Evolutionary conservation across 257 asterid genomes (phyloP).

Genomic region (Solanum tarapatanum): DNA sequence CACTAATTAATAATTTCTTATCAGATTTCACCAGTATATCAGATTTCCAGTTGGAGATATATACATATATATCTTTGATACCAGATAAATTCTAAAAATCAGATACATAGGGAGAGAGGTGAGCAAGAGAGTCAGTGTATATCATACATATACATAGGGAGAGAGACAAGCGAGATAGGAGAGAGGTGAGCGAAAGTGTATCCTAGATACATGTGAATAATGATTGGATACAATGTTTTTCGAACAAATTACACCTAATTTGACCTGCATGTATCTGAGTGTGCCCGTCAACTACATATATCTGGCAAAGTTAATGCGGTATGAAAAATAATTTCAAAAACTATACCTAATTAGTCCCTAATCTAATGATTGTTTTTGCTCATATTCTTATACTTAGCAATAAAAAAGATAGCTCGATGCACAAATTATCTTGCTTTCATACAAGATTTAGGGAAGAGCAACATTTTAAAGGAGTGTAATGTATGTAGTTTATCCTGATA

Average conservation of each 20-base stretch:
- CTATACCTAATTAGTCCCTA: background rate
- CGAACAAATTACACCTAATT: background rate
- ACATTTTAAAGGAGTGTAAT: background rate
- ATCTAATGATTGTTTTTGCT: background rate
- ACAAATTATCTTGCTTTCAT: background rate
- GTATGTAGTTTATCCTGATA: background rate
- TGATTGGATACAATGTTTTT: background rate
- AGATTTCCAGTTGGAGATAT: too few relatives aligned
- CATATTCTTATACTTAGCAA: background rate
- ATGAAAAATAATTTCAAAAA: background rate
- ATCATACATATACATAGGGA: background rate
- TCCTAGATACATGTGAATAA: background rate
- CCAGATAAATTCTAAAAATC: background rate
- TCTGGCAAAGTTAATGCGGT: background rate
- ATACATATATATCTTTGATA: too few relatives aligned
- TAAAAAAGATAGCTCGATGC: background rate
- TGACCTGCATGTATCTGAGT: background rate
- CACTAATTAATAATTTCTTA: too few relatives aligned
- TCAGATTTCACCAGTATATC: background rate
- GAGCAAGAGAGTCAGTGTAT: rapidly evolving
- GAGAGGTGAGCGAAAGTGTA: background rate
- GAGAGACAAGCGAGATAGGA: background rate
- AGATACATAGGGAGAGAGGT: background rate
- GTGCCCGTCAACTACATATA: background rate
- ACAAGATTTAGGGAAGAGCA: background rate